These are phyloP conservation scores for Typha latifolia DNA, from an alignment of 176 grass and related monocot genomes.

Conservation along the genomic window DNA sequence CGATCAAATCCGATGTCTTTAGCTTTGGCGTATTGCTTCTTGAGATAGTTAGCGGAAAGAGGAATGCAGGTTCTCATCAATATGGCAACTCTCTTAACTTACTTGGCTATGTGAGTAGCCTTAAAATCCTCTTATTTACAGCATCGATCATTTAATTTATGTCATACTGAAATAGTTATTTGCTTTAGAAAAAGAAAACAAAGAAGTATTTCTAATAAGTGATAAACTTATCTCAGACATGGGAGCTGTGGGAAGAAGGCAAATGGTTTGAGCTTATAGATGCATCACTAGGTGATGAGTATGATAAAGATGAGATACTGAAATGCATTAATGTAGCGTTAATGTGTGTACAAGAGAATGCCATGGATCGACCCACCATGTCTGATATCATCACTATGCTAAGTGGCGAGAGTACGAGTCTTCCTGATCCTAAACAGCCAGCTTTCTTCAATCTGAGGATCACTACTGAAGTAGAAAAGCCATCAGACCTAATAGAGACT, in stretches of 20 bases:
- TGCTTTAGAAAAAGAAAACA: too few species aligned
- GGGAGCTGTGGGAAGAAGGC: neutral
- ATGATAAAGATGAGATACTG: neutral
- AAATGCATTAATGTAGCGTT: neutral
- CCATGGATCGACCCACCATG: neutral
- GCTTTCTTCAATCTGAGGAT: neutral
- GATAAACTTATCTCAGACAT: neutral
- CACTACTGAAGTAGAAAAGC: neutral
- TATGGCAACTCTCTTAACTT: neutral
- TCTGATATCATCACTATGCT: neutral
- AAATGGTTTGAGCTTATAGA: neutral
- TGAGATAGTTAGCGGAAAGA: neutral
- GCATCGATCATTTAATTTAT: too few species aligned
- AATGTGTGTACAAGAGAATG: neutral
- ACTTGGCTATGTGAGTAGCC: neutral
- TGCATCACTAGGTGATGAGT: neutral
- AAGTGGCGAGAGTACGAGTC: too few species aligned
- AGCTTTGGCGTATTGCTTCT: slow-evolving; percentile 1
- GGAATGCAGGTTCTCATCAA: neutral
- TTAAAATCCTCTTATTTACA: neutral
- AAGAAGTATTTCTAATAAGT: neutral
- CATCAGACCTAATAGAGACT: too few species aligned
- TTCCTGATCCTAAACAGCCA: neutral
- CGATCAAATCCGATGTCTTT: slow-evolving; percentile 6
- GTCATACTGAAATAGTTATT: neutral